Conservation (phyloP, 2,329 filamentous ascomycete genomes). For the Colletotrichum plurivorum region DNA sequence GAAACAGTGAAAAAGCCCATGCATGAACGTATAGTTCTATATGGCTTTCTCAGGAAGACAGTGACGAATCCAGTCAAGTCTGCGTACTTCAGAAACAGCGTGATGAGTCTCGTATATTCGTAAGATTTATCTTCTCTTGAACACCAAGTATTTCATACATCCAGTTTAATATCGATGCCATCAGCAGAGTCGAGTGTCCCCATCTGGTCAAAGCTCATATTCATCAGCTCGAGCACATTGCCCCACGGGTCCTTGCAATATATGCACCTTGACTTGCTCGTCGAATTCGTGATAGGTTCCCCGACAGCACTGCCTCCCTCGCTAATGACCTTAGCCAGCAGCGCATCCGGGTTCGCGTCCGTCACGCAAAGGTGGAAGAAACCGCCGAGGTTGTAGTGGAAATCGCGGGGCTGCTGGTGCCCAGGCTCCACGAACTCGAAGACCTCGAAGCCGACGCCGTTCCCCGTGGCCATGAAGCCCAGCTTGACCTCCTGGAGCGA, state of each 20-base stretch:
- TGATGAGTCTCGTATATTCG: too few relatives aligned
- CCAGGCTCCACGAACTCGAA: slow-evolving; percentile 50
- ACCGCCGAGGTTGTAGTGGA: slow-evolving; percentile 47
- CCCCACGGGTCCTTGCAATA: background rate
- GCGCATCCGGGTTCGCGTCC: slow-evolving; percentile 47
- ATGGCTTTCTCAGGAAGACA: too few relatives aligned
- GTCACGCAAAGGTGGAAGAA: slow-evolving; percentile 53
- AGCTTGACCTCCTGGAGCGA: slow-evolving; percentile 47
- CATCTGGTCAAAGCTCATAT: slow-evolving; percentile 1
- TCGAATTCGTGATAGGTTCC: background rate
- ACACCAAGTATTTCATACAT: too few relatives aligned
- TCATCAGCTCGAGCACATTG: background rate
- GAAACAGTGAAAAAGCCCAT: too few relatives aligned
- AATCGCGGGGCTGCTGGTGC: slow-evolving; percentile 26
- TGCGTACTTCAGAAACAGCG: too few relatives aligned
- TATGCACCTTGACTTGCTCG: background rate
- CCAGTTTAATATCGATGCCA: background rate
- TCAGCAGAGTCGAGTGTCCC: background rate
- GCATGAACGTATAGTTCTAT: too few relatives aligned
- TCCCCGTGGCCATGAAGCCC: slow-evolving; percentile 49
- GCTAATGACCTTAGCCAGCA: slow-evolving; percentile 44
- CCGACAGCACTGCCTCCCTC: slow-evolving; percentile 49
- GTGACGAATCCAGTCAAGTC: too few relatives aligned
- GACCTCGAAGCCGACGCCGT: slow-evolving; percentile 51
- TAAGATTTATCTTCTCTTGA: too few relatives aligned